Evolutionary conservation across 805 yeast genomes (phyloP).

Genomic region (Starmerella sp.): DNA sequence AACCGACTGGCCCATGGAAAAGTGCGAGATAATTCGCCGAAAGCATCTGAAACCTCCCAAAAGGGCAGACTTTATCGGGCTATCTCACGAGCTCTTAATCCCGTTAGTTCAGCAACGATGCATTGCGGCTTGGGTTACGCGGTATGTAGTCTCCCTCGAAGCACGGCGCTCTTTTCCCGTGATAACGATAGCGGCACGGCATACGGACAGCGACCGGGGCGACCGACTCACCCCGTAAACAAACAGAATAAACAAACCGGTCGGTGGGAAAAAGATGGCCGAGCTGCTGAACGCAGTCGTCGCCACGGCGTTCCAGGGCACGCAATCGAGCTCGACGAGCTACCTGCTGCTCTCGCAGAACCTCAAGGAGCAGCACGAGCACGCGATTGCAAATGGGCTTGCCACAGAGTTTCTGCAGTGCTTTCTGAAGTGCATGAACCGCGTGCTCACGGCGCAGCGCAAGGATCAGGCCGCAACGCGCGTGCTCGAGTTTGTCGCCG

Average conservation of each 20-base stretch:
- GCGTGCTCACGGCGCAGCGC: constrained; percentile 62
- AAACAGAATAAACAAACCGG: not conserved
- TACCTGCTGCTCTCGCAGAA: constrained; percentile 7
- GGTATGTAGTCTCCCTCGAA: not conserved
- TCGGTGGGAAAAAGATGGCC: not conserved
- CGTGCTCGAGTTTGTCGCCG: constrained; percentile 89
- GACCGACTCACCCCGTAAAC: not conserved
- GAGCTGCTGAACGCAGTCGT: constrained; percentile 5
- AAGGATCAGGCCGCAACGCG: constrained; percentile 80
- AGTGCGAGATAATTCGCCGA: too few relatives aligned
- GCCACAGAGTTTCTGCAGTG: constrained; percentile 40
- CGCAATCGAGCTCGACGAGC: constrained; percentile 11
- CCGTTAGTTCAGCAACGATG: not conserved
- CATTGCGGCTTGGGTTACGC: not conserved
- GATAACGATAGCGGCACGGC: not conserved
- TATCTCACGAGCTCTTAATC: not conserved
- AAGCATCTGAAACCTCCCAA: not conserved
- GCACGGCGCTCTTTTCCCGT: not conserved
- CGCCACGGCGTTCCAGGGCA: constrained; percentile 15
- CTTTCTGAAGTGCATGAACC: constrained; percentile 53
- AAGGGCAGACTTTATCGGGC: not conserved
- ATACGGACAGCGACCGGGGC: not conserved
- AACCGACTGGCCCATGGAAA: too few relatives aligned
- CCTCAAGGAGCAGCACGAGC: constrained; percentile 8
- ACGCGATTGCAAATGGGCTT: constrained; percentile 1